A percentile compares a stretch with the other conserved stretches of the same genome.
These are phyloP conservation scores for Umbellularia californica DNA, from an alignment of 164 flowering plant genomes.

Conservation along the genomic window DNA sequence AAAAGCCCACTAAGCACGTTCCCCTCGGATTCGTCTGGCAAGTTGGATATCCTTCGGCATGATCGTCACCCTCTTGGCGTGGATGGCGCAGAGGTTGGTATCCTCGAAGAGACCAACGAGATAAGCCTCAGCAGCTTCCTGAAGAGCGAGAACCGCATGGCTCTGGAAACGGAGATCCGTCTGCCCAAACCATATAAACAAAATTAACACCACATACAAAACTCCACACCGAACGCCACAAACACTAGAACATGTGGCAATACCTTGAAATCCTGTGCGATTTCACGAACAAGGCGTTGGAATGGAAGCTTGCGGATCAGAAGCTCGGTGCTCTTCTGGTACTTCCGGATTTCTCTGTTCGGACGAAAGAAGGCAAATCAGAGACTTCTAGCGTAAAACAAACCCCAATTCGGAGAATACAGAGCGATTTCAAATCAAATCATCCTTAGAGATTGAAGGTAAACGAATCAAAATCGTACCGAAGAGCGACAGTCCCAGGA, in stretches of 20 bases:
- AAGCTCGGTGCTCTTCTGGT: constrained; percentile 13
- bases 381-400: no score
- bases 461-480: constrained; percentile 25
- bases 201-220: neutral
- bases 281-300: constrained; percentile 16
- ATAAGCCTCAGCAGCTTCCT: constrained; percentile 14
- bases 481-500: constrained; percentile 89
- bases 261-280: constrained; percentile 14
- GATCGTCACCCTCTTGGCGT: constrained; percentile 17
- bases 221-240: neutral
- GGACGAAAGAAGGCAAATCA: neutral
- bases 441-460: neutral
- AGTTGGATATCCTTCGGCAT: constrained; percentile 18
- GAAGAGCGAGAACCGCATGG: constrained; percentile 23
- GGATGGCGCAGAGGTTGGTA: constrained; percentile 15
- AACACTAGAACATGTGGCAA: neutral
- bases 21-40: constrained; percentile 14
- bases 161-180: constrained; percentile 24
- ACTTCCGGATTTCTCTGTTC: constrained; percentile 11
- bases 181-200: neutral
- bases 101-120: constrained; percentile 16
- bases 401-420: neutral
- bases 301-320: constrained; percentile 14
- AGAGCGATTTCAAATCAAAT: neutral
- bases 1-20: constrained; percentile 8